A percentile compares a stretch with the other conserved stretches of the same genome.
Evolutionary conservation across 2,329 filamentous ascomycete species (phyloP).

Genomic region (Botrytis aclada): DNA sequence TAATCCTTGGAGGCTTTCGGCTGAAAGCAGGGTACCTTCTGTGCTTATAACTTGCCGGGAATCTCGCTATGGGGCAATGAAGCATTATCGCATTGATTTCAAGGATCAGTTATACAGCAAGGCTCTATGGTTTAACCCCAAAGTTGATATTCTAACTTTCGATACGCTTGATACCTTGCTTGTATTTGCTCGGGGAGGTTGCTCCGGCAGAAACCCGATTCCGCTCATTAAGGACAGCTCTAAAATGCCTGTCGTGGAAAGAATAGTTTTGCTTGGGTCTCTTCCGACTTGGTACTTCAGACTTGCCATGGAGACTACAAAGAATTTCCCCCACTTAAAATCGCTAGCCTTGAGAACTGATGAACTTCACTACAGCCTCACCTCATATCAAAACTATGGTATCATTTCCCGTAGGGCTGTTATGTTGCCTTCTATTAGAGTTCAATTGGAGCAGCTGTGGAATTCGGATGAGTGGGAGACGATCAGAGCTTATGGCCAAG

Average conservation of each 20-base stretch:
- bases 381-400: too few species aligned
- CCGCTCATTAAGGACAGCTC: background rate
- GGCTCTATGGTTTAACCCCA: background rate
- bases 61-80: conserved; percentile 5
- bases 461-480: background rate
- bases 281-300: fast-evolving
- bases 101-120: background rate
- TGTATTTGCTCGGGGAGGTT: background rate
- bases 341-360: background rate
- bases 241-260: background rate
- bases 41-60: background rate
- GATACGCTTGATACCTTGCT: fast-evolving
- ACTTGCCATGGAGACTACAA: fast-evolving
- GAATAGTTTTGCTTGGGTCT: background rate
- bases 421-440: background rate
- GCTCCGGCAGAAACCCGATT: fast-evolving
- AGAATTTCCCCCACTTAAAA: background rate
- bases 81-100: background rate
- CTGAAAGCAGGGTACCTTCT: background rate
- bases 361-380: too few species aligned
- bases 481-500: background rate
- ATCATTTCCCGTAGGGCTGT: too few species aligned
- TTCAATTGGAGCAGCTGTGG: background rate
- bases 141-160: background rate
- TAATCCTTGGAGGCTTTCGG: background rate